A percentile compares a stretch with the other conserved stretches of the same genome.
These are phyloP conservation scores for Neurospora sp. DNA, from an alignment of 495 filamentous ascomycete genomes.

Conservation along the genomic window DNA sequence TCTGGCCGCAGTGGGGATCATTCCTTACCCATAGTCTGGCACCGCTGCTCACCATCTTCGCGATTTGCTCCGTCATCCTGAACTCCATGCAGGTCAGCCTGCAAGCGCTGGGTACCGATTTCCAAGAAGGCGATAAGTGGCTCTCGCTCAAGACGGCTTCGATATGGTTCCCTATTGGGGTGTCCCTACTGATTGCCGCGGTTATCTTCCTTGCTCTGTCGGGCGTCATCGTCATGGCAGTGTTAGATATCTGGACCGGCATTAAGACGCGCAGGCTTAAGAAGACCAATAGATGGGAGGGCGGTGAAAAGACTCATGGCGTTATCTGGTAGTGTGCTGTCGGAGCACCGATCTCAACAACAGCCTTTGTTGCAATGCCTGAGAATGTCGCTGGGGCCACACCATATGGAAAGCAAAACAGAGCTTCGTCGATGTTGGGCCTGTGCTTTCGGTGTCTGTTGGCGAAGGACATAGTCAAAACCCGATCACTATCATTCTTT, in stretches of 20 bases:
- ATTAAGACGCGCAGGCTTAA: constrained; percentile 12
- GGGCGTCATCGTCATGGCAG: constrained; percentile 11
- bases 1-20: constrained; percentile 24
- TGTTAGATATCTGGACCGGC: constrained; percentile 9
- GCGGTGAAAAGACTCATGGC: constrained; percentile 16
- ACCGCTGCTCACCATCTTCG: constrained; percentile 25
- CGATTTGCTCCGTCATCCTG: constrained; percentile 21
- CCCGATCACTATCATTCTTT: too few relatives aligned
- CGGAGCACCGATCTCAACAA: neutral
- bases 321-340: constrained; percentile 15
- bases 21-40: constrained; percentile 19
- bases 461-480: neutral
- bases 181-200: constrained; percentile 14
- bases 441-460: neutral
- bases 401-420: neutral
- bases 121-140: constrained; percentile 5
- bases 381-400: neutral
- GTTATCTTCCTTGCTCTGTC: constrained; percentile 3
- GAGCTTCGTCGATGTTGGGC: neutral
- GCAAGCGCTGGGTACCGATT: constrained; percentile 7
- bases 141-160: constrained; percentile 9
- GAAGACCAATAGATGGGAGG: constrained; percentile 6
- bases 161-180: constrained; percentile 19
- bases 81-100: constrained; percentile 27
- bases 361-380: neutral